These are phyloP conservation scores for Lasiodiplodia gonubiensis DNA, from an alignment of 2,329 filamentous ascomycete species.

Conservation along the genomic window DNA sequence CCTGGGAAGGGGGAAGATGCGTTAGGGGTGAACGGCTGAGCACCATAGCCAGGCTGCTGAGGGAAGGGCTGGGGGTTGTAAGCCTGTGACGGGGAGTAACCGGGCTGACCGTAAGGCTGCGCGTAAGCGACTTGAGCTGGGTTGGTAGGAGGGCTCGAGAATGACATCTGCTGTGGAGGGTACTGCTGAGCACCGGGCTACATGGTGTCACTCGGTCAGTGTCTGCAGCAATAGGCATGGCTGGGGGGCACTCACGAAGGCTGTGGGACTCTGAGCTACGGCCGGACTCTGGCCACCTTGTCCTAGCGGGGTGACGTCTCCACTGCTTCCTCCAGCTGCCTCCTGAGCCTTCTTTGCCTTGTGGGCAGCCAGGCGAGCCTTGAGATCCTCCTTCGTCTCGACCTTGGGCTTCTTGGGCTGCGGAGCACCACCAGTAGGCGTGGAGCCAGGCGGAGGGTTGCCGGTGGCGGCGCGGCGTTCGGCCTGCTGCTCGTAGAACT, in stretches of 20 bases:
- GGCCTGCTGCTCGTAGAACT: constrained; percentile 84
- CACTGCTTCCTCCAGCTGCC: constrained; percentile 46
- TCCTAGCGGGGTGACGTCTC: constrained; percentile 60
- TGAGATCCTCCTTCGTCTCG: constrained; percentile 74
- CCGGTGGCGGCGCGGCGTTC: constrained; percentile 82
- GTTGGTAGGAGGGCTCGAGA: constrained; percentile 46
- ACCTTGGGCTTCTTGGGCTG: constrained; percentile 68
- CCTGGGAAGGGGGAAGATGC: constrained; percentile 39
- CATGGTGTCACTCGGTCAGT: background rate
- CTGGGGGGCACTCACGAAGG: constrained; percentile 61
- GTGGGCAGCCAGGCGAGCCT: constrained; percentile 78
- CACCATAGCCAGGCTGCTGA: constrained; percentile 31
- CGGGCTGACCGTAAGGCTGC: constrained; percentile 49
- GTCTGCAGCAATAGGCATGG: background rate
- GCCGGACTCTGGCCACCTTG: constrained; percentile 56
- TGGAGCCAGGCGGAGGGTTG: constrained; percentile 69
- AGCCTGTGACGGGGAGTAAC: constrained; percentile 26
- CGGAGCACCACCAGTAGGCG: constrained; percentile 54
- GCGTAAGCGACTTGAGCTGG: constrained; percentile 38
- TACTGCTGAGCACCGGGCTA: constrained; percentile 28
- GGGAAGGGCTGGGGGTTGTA: constrained; percentile 30
- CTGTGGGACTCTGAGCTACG: constrained; percentile 58
- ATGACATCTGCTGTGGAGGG: constrained; percentile 25
- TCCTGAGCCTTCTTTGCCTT: constrained; percentile 70
- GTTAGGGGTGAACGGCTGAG: constrained; percentile 37